Conservation (phyloP, 2,329 filamentous ascomycete species). For the Talaromyces pinophilus region DNA sequence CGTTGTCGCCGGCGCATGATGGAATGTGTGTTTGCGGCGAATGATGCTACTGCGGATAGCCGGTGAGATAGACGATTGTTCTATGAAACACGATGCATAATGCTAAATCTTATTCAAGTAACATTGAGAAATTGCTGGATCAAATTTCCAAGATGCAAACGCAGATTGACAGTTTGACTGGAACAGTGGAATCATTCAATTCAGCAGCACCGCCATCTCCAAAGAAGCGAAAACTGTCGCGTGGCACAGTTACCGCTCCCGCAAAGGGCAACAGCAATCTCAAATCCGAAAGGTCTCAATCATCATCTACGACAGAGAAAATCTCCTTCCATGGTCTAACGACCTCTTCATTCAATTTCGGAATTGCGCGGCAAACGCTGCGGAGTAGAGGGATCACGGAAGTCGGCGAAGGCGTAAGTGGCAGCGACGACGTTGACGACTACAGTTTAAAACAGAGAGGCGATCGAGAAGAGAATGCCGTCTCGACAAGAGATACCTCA, state of each 20-base stretch:
- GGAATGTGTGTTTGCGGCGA: conserved; percentile 65
- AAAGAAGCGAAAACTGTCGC: conserved; percentile 1
- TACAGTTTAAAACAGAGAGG: conserved; percentile 47
- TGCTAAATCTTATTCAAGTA: conserved; percentile 21
- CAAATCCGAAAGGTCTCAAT: conserved; percentile 13
- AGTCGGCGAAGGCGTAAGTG: conserved; percentile 30
- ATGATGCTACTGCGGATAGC: conserved; percentile 50
- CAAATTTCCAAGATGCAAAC: conserved; percentile 51
- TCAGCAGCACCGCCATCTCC: conserved; percentile 18
- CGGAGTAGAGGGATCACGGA: conserved; percentile 83
- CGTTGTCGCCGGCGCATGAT: conserved; percentile 64
- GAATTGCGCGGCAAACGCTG: conserved; percentile 80
- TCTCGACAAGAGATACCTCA: conserved; percentile 38
- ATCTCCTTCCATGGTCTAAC: conserved; percentile 80
- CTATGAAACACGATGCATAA: neutral
- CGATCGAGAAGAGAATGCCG: neutral
- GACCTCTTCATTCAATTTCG: conserved; percentile 77
- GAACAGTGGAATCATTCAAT: conserved; percentile 68
- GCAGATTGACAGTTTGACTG: conserved; percentile 74
- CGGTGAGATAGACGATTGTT: conserved; percentile 3
- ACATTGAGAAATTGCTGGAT: conserved; percentile 33
- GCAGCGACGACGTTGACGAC: conserved; percentile 47
- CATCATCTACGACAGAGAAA: conserved; percentile 41
- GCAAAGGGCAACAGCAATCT: neutral
- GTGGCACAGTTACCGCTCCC: neutral